phyloP scores from a whole-genome alignment of 768 basidiomycete genomes.

The Phlegmacium glaucopus region DNA sequence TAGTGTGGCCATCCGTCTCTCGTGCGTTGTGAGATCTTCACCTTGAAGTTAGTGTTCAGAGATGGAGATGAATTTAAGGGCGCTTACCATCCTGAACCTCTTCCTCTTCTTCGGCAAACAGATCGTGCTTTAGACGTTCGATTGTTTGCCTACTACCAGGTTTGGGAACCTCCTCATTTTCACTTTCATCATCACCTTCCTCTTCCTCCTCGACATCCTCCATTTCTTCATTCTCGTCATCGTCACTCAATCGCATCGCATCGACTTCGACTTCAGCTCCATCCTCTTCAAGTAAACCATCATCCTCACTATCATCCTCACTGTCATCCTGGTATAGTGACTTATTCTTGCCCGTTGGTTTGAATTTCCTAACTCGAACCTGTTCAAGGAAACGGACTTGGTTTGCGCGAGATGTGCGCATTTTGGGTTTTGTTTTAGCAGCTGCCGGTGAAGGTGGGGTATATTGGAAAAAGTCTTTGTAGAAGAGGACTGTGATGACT shows the following conservation, averaged over 20 bases:
- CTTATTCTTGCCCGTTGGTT: conserved; percentile 62
- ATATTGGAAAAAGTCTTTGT: conserved; percentile 79
- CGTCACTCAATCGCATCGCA: conserved; percentile 23
- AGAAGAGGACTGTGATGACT: conserved; percentile 49
- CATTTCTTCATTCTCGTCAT: conserved; percentile 24
- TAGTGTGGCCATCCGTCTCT: conserved; percentile 72
- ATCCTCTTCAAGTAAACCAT: conserved; percentile 13
- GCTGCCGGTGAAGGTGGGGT: conserved; percentile 29
- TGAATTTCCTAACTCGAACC: conserved; percentile 80
- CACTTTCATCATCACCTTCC: conserved; percentile 22
- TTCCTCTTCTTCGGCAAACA: conserved; percentile 77
- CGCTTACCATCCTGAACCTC: conserved; percentile 28
- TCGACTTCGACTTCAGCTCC: conserved; percentile 31
- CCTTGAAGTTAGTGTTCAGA: conserved; percentile 5
- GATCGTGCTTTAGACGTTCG: conserved; percentile 68
- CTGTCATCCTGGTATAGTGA: conserved; percentile 46
- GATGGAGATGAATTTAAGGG: conserved; percentile 6
- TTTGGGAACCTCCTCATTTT: conserved; percentile 33
- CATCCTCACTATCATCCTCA: conserved; percentile 30
- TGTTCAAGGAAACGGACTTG: conserved; percentile 79
- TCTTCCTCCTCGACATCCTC: conserved; percentile 20
- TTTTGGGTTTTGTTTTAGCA: conserved; percentile 15
- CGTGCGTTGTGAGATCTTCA: conserved; percentile 69
- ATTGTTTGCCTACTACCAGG: conserved; percentile 44
- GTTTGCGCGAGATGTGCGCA: conserved; percentile 11